These are phyloP conservation scores for Botryosphaeria agaves DNA, from an alignment of 2,329 filamentous ascomycete genomes.

Conservation along the genomic window DNA sequence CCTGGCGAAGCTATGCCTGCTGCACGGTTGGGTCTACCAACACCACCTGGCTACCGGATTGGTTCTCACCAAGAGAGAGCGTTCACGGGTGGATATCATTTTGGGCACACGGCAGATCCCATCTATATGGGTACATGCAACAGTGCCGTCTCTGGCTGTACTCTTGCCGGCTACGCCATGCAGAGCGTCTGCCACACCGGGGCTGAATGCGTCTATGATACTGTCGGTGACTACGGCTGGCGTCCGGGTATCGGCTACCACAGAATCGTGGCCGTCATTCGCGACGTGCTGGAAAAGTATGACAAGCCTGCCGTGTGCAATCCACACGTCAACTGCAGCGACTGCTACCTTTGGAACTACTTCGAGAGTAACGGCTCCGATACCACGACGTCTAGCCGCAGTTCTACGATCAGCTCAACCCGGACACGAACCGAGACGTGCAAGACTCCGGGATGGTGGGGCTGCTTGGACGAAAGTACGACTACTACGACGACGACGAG, in stretches of 20 bases:
- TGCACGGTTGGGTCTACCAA: slow-evolving; percentile 65
- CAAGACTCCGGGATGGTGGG: slow-evolving; percentile 87
- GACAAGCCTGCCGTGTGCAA: slow-evolving; percentile 63
- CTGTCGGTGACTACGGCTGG: slow-evolving; percentile 82
- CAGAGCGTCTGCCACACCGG: slow-evolving; percentile 88
- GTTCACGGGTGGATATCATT: slow-evolving; percentile 69
- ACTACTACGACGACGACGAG: slow-evolving; percentile 18
- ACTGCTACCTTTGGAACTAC: slow-evolving; percentile 89
- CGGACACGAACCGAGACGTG: slow-evolving; percentile 68
- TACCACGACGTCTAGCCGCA: slow-evolving; percentile 39
- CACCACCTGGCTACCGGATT: slow-evolving; percentile 62
- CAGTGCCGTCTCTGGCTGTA: slow-evolving; percentile 73
- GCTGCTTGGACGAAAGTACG: slow-evolving; percentile 52
- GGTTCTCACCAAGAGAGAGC: slow-evolving; percentile 51
- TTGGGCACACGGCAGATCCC: slow-evolving; percentile 90
- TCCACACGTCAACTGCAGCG: slow-evolving; percentile 59
- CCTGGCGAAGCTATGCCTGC: slow-evolving; percentile 83
- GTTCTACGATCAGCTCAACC: slow-evolving; percentile 36
- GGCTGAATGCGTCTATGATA: slow-evolving; percentile 77
- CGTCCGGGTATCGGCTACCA: slow-evolving; percentile 82
- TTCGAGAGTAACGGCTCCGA: slow-evolving; percentile 84
- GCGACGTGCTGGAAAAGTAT: slow-evolving; percentile 72
- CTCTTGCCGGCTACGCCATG: slow-evolving; percentile 82
- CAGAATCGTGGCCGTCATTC: slow-evolving; percentile 75
- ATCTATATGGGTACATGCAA: slow-evolving; percentile 92